Percentiles rank a stretch among this genome's conserved stretches.
Conservation (phyloP, 495 filamentous ascomycete species). For the Evernia prunastri region DNA sequence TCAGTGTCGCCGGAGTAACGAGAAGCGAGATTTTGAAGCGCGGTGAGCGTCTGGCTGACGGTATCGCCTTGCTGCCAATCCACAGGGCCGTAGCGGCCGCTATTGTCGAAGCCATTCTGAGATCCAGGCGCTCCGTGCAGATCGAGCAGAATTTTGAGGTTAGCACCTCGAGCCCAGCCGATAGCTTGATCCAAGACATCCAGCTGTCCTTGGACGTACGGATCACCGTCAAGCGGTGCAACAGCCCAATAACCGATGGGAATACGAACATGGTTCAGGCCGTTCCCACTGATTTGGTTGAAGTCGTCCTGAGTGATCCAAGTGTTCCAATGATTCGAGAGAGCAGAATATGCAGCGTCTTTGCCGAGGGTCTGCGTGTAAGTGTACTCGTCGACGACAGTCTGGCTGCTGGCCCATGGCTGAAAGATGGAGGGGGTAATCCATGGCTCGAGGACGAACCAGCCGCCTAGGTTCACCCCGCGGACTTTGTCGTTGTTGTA, state of each 20-base stretch:
- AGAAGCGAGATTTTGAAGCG: slow-evolving; percentile 50
- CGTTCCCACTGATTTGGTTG: slow-evolving; percentile 53
- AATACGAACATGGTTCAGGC: slow-evolving; percentile 72
- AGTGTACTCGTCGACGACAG: slow-evolving; percentile 60
- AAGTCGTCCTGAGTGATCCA: slow-evolving; percentile 68
- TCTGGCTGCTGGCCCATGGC: slow-evolving; percentile 31
- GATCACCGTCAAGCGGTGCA: slow-evolving; percentile 51
- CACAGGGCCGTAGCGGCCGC: slow-evolving; percentile 57
- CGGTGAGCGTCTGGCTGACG: slow-evolving; percentile 49
- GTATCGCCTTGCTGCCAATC: slow-evolving; percentile 56
- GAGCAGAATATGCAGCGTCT: slow-evolving; percentile 39
- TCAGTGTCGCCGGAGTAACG: slow-evolving; percentile 57
- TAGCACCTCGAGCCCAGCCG: slow-evolving; percentile 56
- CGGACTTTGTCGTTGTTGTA: slow-evolving; percentile 36
- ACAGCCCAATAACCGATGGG: slow-evolving; percentile 77
- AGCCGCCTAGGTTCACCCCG: slow-evolving; percentile 45
- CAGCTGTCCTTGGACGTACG: slow-evolving; percentile 69
- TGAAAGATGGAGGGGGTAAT: slow-evolving; percentile 61
- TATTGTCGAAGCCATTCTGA: slow-evolving; percentile 81
- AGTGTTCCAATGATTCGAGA: slow-evolving; percentile 52
- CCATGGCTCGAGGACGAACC: slow-evolving; percentile 53
- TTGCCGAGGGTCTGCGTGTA: slow-evolving; percentile 46
- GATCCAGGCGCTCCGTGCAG: slow-evolving; percentile 56
- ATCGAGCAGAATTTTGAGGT: slow-evolving; percentile 32
- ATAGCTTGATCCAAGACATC: slow-evolving; percentile 59